Percentiles rank a stretch among this genome's conserved stretches.
Conservation (phyloP, 768 basidiomycete genomes). For the Rhodotorula diobovata region DNA sequence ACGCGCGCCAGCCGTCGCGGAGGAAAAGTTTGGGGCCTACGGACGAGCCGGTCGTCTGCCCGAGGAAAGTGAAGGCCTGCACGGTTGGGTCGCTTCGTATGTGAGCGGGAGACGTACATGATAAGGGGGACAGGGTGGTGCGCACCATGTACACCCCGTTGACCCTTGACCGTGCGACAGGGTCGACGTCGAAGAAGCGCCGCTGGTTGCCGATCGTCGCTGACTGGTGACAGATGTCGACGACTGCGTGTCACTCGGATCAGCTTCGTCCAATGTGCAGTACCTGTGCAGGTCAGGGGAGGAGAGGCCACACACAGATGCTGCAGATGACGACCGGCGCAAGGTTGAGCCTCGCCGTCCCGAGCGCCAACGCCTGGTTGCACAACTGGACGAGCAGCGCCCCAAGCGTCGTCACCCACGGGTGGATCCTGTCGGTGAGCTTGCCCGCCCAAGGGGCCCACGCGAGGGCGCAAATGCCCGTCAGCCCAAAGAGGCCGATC, state of each 20-base stretch:
- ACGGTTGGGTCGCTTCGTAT: background rate
- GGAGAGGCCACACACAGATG: slow-evolving; percentile 51
- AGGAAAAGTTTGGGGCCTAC: slow-evolving; percentile 24
- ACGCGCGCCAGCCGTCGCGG: slow-evolving; percentile 6
- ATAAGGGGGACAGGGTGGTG: background rate
- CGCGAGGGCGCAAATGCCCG: slow-evolving; percentile 47
- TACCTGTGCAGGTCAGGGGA: no score
- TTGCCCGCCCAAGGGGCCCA: slow-evolving; percentile 44
- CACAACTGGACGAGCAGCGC: slow-evolving; percentile 51
- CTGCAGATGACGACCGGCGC: slow-evolving; percentile 66
- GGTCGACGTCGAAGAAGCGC: slow-evolving; percentile 40
- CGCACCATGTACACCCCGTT: slow-evolving; percentile 64
- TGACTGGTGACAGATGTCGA: slow-evolving; percentile 22
- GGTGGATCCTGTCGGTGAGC: slow-evolving; percentile 53
- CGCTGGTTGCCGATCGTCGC: slow-evolving; percentile 37
- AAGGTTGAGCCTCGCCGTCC: slow-evolving; percentile 65
- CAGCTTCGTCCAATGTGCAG: background rate
- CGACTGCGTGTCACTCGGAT: background rate
- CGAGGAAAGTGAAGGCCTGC: background rate
- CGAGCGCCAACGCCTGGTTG: slow-evolving; percentile 63
- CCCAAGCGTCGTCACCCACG: slow-evolving; percentile 69
- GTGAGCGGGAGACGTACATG: background rate
- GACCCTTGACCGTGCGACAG: slow-evolving; percentile 61
- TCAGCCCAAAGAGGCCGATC: slow-evolving; percentile 49
- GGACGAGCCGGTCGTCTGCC: slow-evolving; percentile 16